Base-by-base conservation (phyloP, 2,329 filamentous ascomycete species). In the Elsinoe ampelina region DNA sequence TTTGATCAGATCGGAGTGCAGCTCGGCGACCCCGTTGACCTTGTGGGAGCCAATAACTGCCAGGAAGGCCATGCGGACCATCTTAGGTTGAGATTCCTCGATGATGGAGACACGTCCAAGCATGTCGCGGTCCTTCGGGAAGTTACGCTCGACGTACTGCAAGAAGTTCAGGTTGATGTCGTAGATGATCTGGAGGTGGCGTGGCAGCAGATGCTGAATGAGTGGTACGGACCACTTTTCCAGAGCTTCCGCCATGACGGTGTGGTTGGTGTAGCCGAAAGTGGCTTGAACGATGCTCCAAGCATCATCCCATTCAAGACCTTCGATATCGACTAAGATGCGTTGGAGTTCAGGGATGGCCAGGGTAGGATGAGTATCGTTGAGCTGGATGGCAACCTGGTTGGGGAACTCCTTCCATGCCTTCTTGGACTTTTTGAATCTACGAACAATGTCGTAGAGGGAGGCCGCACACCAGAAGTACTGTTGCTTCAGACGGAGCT, bases 381-480 rank as follows among this genome's bases (percentile, higher is more conserved):
- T 98, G 60, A 98, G 83, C 73, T 98, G 93, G 63, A 98, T 97
- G 41, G 93, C 93, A 59, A 97, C 86, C 70, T 96, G 90, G 51
- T 95, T 92, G 43, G 92, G 80, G 74, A 98, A 98, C 67, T 95
- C 87, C 63, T 75, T 85, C 93, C 93, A 98, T 6, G 86, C 76
- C 61, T 92, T 85, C 76, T 89, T 90, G 15, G 89, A 84, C 81
- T 97, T 98, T 80, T 97, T 98, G 83, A 97, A 98, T 58, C 93
- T 85, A 58, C 93, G 87, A 59, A 98, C 87, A 68, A 98, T 98
- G 67, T 98, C 93, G 68, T 89, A 89, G 3, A 98, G 80, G 13
- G 93, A 98, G 13, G 93, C 93, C 54, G 93, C 91, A 67, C 95
- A 95, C 93, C 93, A 98, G 76, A 98, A 98, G 79, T 98, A 98